Evolutionary conservation across 2,329 filamentous ascomycete genomes (phyloP).

Genomic region (Cladophialophora psammophila): DNA sequence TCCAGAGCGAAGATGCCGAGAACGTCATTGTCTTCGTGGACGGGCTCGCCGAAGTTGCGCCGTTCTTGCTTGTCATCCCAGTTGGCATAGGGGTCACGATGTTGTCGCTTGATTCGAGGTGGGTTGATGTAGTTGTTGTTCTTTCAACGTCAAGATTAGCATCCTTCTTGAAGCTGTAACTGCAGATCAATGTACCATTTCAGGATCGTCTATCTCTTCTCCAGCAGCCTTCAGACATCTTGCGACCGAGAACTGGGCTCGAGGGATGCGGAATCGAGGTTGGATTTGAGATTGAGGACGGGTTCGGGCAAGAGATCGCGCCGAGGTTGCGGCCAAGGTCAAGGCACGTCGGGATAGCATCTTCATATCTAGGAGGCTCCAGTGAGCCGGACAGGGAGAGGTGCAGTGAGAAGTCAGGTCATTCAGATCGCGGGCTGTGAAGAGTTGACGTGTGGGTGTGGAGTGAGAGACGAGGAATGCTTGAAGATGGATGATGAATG

Average conservation of each 20-base stretch:
- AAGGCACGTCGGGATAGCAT: conserved; percentile 57
- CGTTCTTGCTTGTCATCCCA: conserved; percentile 99
- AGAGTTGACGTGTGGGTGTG: conserved; percentile 7
- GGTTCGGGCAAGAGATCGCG: conserved; percentile 26
- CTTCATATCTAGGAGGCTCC: conserved; percentile 38
- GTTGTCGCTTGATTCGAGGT: conserved; percentile 78
- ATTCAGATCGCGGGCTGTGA: conserved; percentile 8
- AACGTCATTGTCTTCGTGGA: conserved; percentile 95
- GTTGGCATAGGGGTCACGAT: conserved; percentile 88
- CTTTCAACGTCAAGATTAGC: conserved; percentile 42
- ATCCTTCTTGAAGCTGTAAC: conserved; percentile 14
- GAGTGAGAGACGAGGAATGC: conserved; percentile 22
- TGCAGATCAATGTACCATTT: conserved; percentile 48
- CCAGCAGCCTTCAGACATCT: conserved; percentile 47
- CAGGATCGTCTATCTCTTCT: conserved; percentile 50
- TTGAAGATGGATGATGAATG: conserved; percentile 25
- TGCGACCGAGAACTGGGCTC: conserved; percentile 53
- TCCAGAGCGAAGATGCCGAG: conserved; percentile 88
- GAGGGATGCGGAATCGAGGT: conserved; percentile 39
- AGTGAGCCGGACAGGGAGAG: conserved; percentile 17
- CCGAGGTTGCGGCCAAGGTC: conserved; percentile 47
- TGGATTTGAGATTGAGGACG: conserved; percentile 16
- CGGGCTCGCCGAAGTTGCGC: conserved; percentile 93
- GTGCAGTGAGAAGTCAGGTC: conserved; percentile 26
- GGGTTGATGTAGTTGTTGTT: conserved; percentile 59